Evolutionary conservation across 2,329 filamentous ascomycete species (phyloP).

Genomic region (Dothiorella sarmentorum): DNA sequence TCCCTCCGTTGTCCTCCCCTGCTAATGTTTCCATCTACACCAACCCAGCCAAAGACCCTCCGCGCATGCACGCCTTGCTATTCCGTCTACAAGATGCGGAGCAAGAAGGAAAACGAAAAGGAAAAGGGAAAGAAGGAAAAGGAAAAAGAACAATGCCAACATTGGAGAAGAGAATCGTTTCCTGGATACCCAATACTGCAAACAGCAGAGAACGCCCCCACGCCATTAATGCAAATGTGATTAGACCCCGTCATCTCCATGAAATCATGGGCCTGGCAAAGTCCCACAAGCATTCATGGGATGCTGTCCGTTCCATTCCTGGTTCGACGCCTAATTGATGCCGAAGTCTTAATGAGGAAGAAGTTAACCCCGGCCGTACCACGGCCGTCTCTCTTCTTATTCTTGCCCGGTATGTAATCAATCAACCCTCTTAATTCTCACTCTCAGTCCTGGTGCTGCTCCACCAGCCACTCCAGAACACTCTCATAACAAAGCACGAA

Average conservation of each 20-base stretch:
- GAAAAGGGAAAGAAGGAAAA: background rate
- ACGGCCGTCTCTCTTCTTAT: background rate
- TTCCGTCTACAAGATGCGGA: background rate
- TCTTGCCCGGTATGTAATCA: no score
- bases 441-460: slow-evolving; percentile 32
- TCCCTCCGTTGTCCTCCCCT: background rate
- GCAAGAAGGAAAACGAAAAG: no score
- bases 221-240: background rate
- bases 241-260: background rate
- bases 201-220: background rate
- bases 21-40: background rate
- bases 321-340: background rate
- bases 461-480: slow-evolving; percentile 77
- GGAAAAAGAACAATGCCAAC: background rate
- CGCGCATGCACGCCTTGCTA: background rate
- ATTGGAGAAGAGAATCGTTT: background rate
- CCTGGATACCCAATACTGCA: background rate
- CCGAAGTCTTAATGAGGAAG: background rate
- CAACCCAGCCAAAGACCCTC: background rate
- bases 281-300: background rate
- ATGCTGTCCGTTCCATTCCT: background rate
- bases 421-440: background rate
- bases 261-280: background rate
- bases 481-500: slow-evolving; percentile 97
- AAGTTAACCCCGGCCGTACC: background rate